Evolutionary conservation across 345 rosid species (phyloP), one percentile per base, ranked within the genome.

Genomic region (Camelina laxa): DNA sequence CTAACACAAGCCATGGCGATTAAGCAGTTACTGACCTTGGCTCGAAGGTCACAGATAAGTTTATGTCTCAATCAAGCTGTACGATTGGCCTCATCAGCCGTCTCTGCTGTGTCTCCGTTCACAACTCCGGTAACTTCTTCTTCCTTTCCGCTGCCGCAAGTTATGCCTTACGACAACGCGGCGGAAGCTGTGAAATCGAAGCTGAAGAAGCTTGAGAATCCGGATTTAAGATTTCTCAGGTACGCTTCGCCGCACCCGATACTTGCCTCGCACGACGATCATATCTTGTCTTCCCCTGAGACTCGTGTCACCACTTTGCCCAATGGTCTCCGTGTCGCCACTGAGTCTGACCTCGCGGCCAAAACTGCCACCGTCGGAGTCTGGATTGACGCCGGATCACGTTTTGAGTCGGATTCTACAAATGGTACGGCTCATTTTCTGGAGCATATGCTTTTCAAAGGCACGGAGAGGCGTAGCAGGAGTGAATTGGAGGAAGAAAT

Each of bases 371-470:
- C 98, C 2, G 93, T 96, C 9, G 99, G 99, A 16, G 97, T 92
- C 14, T 96, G 98, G 97, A 92, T 96, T 71, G 99, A 96, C 53
- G 94, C 98, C 1, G 99, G 99, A 60, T 92, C 99, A 87, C 96
- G 6, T 85, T 94, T 86, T 41, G 98, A 94, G 85, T 82, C 90
- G 9, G 95, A 89, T 0, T 87, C 84, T 72, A 87, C 89, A 8
- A 94, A 91, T 17, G 98, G 98, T 5, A 90, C 97, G 2, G 95
- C 97, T 7, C 98, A 91, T 66, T 94, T 94, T 60, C 70, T 94
- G 74, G 98, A 94, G 87, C 98, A 90, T 79, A 88, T 94, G 97
- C 88, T 94, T 10, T 94, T 94, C 54, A 91, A 94, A 80, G 97
- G 98, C 42, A 91, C 98, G 9, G 87, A 78, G 77, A 87, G 71